Conservation (phyloP, 2,329 filamentous ascomycete genomes). For the Penicillium sp. region DNA sequence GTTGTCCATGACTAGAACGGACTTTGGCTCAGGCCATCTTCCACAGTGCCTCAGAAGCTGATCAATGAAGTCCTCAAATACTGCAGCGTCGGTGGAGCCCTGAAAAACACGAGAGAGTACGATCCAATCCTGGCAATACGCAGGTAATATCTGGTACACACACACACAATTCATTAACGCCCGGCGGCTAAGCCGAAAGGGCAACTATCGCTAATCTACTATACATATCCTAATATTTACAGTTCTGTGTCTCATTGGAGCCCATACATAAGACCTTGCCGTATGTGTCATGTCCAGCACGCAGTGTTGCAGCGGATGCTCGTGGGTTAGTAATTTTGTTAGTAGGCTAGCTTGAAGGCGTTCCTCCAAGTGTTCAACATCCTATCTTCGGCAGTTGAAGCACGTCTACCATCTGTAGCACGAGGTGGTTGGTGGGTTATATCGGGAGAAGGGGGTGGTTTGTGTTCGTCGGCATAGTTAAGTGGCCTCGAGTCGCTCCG, state of each 20-base stretch:
- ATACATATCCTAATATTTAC: neutral
- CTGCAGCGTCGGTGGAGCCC: neutral
- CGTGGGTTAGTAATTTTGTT: slow-evolving; percentile 29
- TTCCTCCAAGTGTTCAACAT: slow-evolving; percentile 38
- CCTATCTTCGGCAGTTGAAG: slow-evolving; percentile 37
- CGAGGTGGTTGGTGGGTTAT: slow-evolving; percentile 25
- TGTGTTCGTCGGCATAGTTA: too few relatives aligned
- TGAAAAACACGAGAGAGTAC: neutral
- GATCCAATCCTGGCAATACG: neutral
- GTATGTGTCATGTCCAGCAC: slow-evolving; percentile 20
- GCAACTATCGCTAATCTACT: slow-evolving; percentile 23
- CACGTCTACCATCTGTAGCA: slow-evolving; percentile 29
- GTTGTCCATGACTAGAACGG: too few relatives aligned
- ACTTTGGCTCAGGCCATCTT: neutral
- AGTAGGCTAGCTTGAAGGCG: slow-evolving; percentile 33
- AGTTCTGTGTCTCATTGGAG: slow-evolving; percentile 22
- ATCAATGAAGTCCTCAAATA: neutral
- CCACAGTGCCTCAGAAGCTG: neutral
- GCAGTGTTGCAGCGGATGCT: slow-evolving; percentile 21
- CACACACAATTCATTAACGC: neutral
- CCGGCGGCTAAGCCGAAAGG: slow-evolving; percentile 20
- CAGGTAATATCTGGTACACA: neutral
- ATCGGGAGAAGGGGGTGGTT: neutral
- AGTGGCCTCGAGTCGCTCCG: too few relatives aligned
- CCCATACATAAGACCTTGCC: slow-evolving; percentile 24